Percentiles rank a stretch among this genome's conserved stretches.
These are phyloP conservation scores for Suhomyces faveliae DNA, from an alignment of 805 yeast genomes.

Conservation along the genomic window DNA sequence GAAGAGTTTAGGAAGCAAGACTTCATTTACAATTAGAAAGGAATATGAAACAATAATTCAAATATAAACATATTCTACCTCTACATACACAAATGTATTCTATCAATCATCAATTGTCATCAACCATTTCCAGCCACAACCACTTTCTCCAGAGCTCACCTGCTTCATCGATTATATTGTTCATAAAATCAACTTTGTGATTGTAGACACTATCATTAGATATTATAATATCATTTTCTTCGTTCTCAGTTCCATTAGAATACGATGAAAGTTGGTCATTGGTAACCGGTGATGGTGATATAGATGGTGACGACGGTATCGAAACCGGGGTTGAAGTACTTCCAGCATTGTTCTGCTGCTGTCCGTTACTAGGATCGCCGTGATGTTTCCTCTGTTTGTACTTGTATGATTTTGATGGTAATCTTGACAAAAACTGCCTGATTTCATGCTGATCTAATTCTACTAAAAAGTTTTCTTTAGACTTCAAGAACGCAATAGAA, in stretches of 20 bases:
- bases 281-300: constrained; percentile 11
- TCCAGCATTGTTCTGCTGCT: not conserved
- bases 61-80: constrained; percentile 1
- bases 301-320: constrained; percentile 12
- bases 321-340: constrained; percentile 9
- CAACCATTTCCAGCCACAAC: constrained; percentile 51
- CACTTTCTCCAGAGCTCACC: constrained; percentile 89
- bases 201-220: constrained; percentile 36
- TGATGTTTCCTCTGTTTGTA: constrained; percentile 30
- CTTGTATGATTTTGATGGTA: constrained; percentile 47
- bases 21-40: no score
- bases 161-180: constrained; percentile 69
- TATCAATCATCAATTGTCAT: constrained; percentile 19
- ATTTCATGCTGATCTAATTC: constrained; percentile 92
- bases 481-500: constrained; percentile 73
- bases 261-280: not conserved
- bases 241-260: constrained; percentile 1
- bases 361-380: not conserved
- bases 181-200: constrained; percentile 61
- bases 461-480: constrained; percentile 71
- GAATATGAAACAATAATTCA: not conserved
- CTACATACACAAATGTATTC: not conserved
- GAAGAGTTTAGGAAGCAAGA: no score
- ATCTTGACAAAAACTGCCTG: constrained; percentile 66
- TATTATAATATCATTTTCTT: constrained; percentile 18